Percentiles rank a stretch among this genome's conserved stretches.
phyloP scores from a whole-genome alignment of 1,139 yeast genomes.

The Zygoascus hellenicus region DNA sequence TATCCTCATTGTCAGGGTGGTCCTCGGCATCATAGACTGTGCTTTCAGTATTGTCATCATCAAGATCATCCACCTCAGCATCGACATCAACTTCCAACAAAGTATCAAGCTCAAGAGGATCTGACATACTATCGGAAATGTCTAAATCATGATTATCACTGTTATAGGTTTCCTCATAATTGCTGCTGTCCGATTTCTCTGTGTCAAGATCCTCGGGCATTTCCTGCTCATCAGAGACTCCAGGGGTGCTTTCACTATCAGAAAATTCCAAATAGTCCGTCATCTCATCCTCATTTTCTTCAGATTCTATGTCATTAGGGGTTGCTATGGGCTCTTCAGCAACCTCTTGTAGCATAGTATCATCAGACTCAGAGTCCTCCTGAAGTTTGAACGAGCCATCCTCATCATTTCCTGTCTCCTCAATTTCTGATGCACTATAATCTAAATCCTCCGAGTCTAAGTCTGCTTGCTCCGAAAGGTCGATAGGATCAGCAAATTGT shows the following conservation, averaged over 20 bases:
- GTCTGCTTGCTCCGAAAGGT: too few species aligned
- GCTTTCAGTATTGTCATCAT: conserved; percentile 11
- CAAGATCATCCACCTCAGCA: conserved; percentile 5
- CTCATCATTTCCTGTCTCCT: neutral
- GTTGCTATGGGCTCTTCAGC: neutral
- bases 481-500: too few species aligned
- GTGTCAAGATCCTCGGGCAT: too few species aligned
- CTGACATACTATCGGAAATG: neutral
- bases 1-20: conserved; percentile 1
- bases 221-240: neutral
- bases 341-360: neutral
- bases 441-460: neutral
- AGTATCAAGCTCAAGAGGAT: neutral
- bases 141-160: neutral
- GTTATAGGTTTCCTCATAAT: too few species aligned
- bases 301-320: neutral
- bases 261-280: too few species aligned
- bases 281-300: neutral
- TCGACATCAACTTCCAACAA: conserved; percentile 7
- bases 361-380: neutral
- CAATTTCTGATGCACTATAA: neutral
- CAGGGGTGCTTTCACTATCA: too few species aligned
- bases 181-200: too few species aligned
- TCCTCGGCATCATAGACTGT: conserved; percentile 4
- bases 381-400: neutral